phyloP scores from a whole-genome alignment of 495 filamentous ascomycete genomes.

The Podospora conica region DNA sequence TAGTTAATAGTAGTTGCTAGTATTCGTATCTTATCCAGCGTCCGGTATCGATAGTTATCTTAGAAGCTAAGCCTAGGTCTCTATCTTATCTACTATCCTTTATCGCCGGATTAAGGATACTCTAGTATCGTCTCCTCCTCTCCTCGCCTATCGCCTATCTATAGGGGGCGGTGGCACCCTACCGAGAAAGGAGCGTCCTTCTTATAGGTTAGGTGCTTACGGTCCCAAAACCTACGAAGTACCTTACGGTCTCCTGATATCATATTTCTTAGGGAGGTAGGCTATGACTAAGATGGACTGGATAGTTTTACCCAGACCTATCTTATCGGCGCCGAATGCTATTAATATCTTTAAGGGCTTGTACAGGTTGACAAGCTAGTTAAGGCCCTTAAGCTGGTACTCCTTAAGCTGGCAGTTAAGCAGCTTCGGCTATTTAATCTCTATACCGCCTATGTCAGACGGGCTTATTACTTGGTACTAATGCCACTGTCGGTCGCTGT shows the following conservation, averaged over 20 bases:
- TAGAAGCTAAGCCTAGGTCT: no score
- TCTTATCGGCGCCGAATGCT: conserved; percentile 97
- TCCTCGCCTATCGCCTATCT: no score
- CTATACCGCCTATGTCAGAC: conserved; percentile 83
- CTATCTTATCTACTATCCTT: no score
- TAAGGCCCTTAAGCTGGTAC: conserved; percentile 96
- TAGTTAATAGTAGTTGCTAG: no score
- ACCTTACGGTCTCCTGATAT: conserved; percentile 97
- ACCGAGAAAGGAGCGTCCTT: conserved; percentile 87
- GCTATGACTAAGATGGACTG: conserved; percentile 99
- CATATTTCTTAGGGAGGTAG: conserved; percentile 92
- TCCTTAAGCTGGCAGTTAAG: conserved; percentile 92
- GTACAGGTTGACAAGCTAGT: conserved; percentile 98
- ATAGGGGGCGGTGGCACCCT: no score
- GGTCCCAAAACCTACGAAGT: conserved; percentile 97
- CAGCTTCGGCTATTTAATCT: conserved; percentile 91
- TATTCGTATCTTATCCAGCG: no score
- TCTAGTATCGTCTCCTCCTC: no score
- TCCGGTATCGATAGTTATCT: no score
- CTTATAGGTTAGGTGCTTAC: conserved; percentile 91
- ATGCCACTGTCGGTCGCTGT: no score
- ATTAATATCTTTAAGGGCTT: conserved; percentile 99
- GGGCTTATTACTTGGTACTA: no score
- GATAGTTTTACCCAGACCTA: conserved; percentile 98
- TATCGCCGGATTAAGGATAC: no score